Percentiles rank a stretch among this genome's conserved stretches.
Evolutionary conservation across 1,284 basidiomycete genomes (phyloP).

Genomic region (Nidula niveotomentosa): DNA sequence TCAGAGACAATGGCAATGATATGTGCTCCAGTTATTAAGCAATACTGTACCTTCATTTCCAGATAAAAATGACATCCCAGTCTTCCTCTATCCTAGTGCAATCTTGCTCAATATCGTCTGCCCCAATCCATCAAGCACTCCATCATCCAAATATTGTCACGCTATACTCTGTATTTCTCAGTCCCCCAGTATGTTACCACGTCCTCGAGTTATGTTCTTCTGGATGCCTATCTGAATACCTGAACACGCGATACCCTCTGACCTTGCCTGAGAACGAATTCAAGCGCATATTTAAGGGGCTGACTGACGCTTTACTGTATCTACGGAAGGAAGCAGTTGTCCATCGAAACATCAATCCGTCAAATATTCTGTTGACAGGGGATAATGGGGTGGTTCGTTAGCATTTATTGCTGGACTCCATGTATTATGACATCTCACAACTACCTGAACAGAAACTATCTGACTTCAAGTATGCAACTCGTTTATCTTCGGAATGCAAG

Average conservation of each 20-base stretch:
- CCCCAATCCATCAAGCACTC: slow-evolving; percentile 36
- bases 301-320: slow-evolving; percentile 43
- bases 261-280: slow-evolving; percentile 33
- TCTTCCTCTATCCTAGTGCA: too few species aligned
- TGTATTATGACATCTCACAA: too few species aligned
- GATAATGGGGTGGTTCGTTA: slow-evolving; percentile 13
- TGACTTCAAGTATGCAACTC: slow-evolving; percentile 27
- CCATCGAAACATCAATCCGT: slow-evolving; percentile 33
- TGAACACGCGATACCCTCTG: slow-evolving; percentile 19
- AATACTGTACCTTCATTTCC: too few species aligned
- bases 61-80: too few species aligned
- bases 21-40: too few species aligned
- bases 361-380: slow-evolving; percentile 32
- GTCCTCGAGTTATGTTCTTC: slow-evolving; percentile 43
- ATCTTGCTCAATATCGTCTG: too few species aligned
- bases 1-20: neutral
- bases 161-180: slow-evolving; percentile 41
- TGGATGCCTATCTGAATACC: slow-evolving; percentile 10
- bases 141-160: slow-evolving; percentile 50
- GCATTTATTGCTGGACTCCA: too few species aligned
- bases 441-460: slow-evolving; percentile 33
- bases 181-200: slow-evolving; percentile 30
- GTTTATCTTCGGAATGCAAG: too few species aligned
- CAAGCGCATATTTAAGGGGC: slow-evolving; percentile 33
- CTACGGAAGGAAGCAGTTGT: slow-evolving; percentile 38